Percentiles rank a stretch among this genome's conserved stretches.
These are phyloP conservation scores for Hypoxylon sp. DNA, from an alignment of 2,329 filamentous ascomycete genomes.

Conservation along the genomic window DNA sequence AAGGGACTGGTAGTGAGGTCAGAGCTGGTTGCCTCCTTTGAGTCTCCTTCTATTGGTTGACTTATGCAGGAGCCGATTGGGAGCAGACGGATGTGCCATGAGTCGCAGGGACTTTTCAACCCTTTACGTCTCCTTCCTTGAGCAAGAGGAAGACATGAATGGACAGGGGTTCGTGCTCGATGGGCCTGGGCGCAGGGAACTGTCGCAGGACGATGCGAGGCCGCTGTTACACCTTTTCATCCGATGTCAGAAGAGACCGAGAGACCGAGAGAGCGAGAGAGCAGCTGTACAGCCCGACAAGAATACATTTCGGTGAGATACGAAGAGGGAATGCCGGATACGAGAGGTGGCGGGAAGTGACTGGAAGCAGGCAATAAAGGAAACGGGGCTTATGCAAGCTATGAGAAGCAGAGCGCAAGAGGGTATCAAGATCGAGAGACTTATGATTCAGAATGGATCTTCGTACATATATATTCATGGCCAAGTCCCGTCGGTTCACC, in stretches of 20 bases:
- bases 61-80: neutral
- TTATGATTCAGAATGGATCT: neutral
- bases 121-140: neutral
- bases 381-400: neutral
- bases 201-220: neutral
- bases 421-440: neutral
- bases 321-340: neutral
- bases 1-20: neutral
- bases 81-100: neutral
- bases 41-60: neutral
- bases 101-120: neutral
- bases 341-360: neutral
- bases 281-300: neutral
- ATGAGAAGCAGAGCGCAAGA: neutral
- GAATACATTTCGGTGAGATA: neutral
- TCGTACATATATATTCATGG: neutral
- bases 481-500: no score
- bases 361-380: neutral
- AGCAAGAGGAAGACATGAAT: neutral
- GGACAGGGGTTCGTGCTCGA: constrained; percentile 1
- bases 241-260: neutral
- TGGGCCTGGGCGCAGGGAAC: neutral
- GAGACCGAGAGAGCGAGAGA: neutral
- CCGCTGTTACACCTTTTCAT: neutral
- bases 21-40: neutral